These are phyloP conservation scores for Corylus americana DNA, from an alignment of 306 rosid species.

Conservation along the genomic window DNA sequence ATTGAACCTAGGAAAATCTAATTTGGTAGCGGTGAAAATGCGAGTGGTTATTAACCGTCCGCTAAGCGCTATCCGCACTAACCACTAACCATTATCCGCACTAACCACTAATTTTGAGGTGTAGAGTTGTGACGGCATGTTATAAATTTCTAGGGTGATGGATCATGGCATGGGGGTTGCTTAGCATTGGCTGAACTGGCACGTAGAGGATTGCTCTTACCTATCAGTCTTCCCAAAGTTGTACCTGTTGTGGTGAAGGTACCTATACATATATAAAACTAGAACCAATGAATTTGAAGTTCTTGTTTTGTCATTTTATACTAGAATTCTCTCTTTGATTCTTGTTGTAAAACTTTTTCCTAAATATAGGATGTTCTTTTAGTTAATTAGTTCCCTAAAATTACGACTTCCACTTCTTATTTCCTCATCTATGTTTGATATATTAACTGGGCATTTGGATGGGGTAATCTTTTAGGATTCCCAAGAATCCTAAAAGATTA, in stretches of 20 bases:
- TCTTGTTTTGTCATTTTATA: conserved; percentile 24
- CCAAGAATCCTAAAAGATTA: no score
- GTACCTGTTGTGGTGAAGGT: conserved; percentile 96
- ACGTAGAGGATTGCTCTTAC: conserved; percentile 93
- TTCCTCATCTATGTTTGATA: not conserved
- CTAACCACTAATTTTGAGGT: not conserved
- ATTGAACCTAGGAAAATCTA: no score
- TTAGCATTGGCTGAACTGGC: conserved; percentile 97
- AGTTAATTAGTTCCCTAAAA: not conserved
- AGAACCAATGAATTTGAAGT: conserved; percentile 16
- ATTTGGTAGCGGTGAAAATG: no score
- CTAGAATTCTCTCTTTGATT: conserved; percentile 15
- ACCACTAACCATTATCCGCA: no score
- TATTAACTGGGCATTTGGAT: not conserved
- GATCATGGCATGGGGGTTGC: conserved; percentile 99
- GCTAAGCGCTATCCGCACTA: no score
- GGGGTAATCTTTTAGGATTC: not conserved
- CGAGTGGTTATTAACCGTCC: no score
- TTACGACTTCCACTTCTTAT: not conserved
- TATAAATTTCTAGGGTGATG: conserved; percentile 73
- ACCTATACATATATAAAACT: conserved; percentile 15
- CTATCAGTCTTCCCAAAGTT: conserved; percentile 76
- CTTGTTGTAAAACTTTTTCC: not conserved
- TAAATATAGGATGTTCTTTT: not conserved
- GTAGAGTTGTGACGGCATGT: conserved; percentile 9